phyloP scores from a whole-genome alignment of 202 grass and related monocot species.

The Dendrocalamus latiflorus region DNA sequence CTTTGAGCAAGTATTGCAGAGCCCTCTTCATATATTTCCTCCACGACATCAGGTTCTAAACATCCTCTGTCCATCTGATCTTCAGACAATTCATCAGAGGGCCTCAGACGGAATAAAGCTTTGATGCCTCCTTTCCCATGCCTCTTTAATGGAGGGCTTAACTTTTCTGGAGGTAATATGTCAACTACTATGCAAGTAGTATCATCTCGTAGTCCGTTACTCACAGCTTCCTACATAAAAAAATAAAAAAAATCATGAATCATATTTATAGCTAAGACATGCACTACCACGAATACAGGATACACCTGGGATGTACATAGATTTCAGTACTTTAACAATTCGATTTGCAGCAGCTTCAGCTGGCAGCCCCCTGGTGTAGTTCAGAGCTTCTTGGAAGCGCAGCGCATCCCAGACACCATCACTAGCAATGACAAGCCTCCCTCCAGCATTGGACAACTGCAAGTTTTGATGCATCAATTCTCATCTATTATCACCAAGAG shows the following conservation, averaged over 20 bases:
- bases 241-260: background rate
- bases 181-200: conserved; percentile 96
- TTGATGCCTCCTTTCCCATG: no score
- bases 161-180: no score
- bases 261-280: conserved; percentile 4
- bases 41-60: conserved; percentile 85
- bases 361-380: conserved; percentile 68
- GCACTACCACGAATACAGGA: background rate
- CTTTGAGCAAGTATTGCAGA: conserved; percentile 80
- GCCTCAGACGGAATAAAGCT: conserved; percentile 67
- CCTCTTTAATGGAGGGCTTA: no score
- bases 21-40: conserved; percentile 95
- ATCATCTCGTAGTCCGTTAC: conserved; percentile 90
- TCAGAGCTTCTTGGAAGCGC: conserved; percentile 68
- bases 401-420: conserved; percentile 96
- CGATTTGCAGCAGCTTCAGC: conserved; percentile 78
- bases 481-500: no score
- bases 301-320: background rate
- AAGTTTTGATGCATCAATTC: no score
- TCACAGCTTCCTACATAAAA: conserved; percentile 82
- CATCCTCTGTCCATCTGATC: conserved; percentile 60
- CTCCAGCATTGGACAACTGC: no score
- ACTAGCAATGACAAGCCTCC: no score
- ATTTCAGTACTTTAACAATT: conserved; percentile 75
- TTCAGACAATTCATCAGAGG: conserved; percentile 69